Percentiles rank a stretch among this genome's conserved stretches.
phyloP scores from a whole-genome alignment of 306 rosid species.

The Ziziphus jujuba region DNA sequence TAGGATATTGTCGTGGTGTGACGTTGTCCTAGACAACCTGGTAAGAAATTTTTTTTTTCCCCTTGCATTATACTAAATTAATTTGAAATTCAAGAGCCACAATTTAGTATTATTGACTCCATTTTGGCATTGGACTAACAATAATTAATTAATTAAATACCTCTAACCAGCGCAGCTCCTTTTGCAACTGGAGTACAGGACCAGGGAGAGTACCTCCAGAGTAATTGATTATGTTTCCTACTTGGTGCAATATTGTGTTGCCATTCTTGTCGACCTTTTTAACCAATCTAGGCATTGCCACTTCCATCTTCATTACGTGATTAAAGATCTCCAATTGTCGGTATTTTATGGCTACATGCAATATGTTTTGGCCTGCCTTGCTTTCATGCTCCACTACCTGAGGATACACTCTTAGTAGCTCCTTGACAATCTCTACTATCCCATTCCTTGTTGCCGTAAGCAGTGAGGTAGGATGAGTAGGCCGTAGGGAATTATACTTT shows the following conservation, averaged over 20 bases:
- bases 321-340: constrained; percentile 5
- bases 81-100: too few relatives aligned
- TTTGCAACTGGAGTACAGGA: constrained; percentile 40
- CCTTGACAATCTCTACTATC: constrained; percentile 12
- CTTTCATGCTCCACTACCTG: constrained; percentile 13
- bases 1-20: too few relatives aligned
- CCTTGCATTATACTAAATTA: too few relatives aligned
- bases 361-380: constrained; percentile 2
- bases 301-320: not conserved
- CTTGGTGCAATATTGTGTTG: constrained; percentile 34
- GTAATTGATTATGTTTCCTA: not conserved
- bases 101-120: too few relatives aligned
- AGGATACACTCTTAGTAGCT: constrained; percentile 10
- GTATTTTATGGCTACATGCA: constrained; percentile 21
- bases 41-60: too few relatives aligned
- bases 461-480: constrained; percentile 4
- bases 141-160: constrained; percentile 17
- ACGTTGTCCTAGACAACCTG: too few relatives aligned
- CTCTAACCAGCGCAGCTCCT: constrained; percentile 31
- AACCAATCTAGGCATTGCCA: constrained; percentile 3
- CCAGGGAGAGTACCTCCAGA: constrained; percentile 12
- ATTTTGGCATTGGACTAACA: too few relatives aligned
- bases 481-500: too few relatives aligned
- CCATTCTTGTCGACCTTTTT: not conserved
- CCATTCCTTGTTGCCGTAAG: constrained; percentile 22